Conservation (phyloP, 2,329 filamentous ascomycete species). For the Aspergillus sp. region DNA sequence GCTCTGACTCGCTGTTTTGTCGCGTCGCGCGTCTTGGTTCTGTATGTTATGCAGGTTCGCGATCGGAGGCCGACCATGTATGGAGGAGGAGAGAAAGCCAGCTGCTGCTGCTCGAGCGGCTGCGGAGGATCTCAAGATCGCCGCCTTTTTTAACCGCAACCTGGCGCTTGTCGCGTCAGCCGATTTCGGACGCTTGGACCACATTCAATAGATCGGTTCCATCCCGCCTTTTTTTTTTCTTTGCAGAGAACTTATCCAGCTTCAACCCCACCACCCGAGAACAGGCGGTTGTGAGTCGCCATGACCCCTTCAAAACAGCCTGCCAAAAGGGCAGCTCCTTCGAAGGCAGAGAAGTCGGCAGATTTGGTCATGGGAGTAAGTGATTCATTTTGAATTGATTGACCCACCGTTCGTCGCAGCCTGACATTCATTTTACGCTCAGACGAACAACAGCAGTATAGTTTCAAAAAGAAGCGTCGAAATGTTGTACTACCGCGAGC, state of each 20-base stretch:
- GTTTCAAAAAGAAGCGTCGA: slow-evolving; percentile 93
- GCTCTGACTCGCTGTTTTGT: slow-evolving; percentile 5
- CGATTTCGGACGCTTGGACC: slow-evolving; percentile 37
- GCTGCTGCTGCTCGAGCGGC: slow-evolving; percentile 3
- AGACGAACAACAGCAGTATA: slow-evolving; percentile 91
- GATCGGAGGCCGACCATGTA: slow-evolving; percentile 5
- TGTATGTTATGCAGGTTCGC: slow-evolving; percentile 9
- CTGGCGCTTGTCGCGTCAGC: slow-evolving; percentile 28
- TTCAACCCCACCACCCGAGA: background rate
- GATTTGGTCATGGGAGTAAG: slow-evolving; percentile 56
- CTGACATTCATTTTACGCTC: background rate
- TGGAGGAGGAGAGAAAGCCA: background rate
- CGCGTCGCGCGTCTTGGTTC: background rate
- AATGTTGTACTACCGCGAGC: slow-evolving; percentile 76
- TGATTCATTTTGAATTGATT: slow-evolving; percentile 13
- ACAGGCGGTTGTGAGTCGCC: background rate
- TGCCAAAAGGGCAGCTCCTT: slow-evolving; percentile 14
- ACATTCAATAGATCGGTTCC: slow-evolving; percentile 33
- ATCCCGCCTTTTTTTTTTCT: slow-evolving; percentile 1
- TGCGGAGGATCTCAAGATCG: slow-evolving; percentile 22
- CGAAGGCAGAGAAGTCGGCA: slow-evolving; percentile 45
- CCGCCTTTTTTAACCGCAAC: slow-evolving; percentile 17
- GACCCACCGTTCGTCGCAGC: background rate
- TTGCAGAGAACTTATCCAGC: background rate
- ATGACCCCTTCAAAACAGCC: slow-evolving; percentile 21